Base-by-base conservation (phyloP, 2,329 filamentous ascomycete species). In the Penicillium sp. region DNA sequence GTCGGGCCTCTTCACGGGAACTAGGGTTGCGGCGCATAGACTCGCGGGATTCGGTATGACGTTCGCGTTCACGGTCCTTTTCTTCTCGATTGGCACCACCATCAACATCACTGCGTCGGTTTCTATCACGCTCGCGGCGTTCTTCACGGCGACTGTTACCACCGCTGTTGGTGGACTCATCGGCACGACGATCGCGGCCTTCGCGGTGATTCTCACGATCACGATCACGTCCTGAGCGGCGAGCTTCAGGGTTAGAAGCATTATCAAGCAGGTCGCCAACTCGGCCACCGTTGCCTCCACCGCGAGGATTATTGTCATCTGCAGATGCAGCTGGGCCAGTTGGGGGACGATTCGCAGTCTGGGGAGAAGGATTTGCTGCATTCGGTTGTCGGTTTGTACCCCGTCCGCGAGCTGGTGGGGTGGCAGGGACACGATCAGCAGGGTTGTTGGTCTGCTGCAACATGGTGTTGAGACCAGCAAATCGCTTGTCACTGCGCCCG, bases 381-480 rank as follows among this genome's bases (percentile, higher is more conserved):
- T 61, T 66, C 11, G 69, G 58, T 60, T 77, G 74, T 54, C 77
- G 69, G 29, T 65, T 70, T 47, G 69, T 68, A 19, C 75, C 75
- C 58, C 77, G 69, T 43, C 77, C 76, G 24, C 77, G 73, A 48
- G 74, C 73, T 26, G 71, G 65, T 5, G 75, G 70, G 11, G 73
- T 70, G 37, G 70, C 66, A 29, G 63, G 67, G 48, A 58, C 58
- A 33, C 72, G 71, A 21, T 77, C 75, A 45, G 64, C 52, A 33
- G 68, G 60, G n/a, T 68, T 63, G 33, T 67, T 70, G 31, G 73
- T 74, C 62, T 80, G 77, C 53, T 41, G 39, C 19, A 81, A 73
- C 65, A 79, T 75, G 53, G 72, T 79, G 61, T 80, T 79, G 53
- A 81, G 69, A 1, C 74, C 75, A 14, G 75, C 73, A 58, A 81